Base-by-base conservation (phyloP, 106 monocot genomes). In the Iris macrosiphon region DNA sequence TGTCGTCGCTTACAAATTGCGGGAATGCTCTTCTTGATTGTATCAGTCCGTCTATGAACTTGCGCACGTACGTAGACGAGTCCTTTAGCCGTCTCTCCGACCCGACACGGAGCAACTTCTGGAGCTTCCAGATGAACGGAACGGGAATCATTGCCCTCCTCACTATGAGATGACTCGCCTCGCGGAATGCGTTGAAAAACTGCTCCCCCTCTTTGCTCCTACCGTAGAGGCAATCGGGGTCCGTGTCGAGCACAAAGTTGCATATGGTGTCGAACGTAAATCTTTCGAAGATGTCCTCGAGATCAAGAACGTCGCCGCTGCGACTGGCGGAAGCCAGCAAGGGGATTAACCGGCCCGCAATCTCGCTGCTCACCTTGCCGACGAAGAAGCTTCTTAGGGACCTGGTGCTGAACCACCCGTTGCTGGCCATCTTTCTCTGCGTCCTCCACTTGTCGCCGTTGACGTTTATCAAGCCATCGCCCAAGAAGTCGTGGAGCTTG, bases 261-360 rank as follows among this genome's bases (percentile, higher is more conserved):
- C 75, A 75, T 20, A 68, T 40, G 57, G 62, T 68, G 31, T 68
- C 75, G 50, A 75, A 75, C 2, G 75, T 68, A 22, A 75, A 68
- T 0, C 68, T 35, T 14, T 63, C 68, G 42, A 75, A 57, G 0
- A 63, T 49, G 48, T 75, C 75, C 26, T 75, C 56, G 20, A 75
- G 68, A 30, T 75, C 47, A 25, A 75, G 0, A 21, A 53, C 31
- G 9, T 23, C 15, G 44, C 52, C 52, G 25, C 16, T 7, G 2
- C 10, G 31, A 43, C 17, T 37, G n/a, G 52, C 60, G 2, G 20
- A 10, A 0, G 0, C 5, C 27, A 61, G 17, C 6, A 61, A 3
- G 1, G 69, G 61, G 6, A 44, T 0, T 25, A 70, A 32, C n/a
- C 44, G 6, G 16, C 2, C 15, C 35, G 13, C 33, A 33, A 16